phyloP scores from a whole-genome alignment of 2,329 filamentous ascomycete genomes.

The Microascus cirrosus region DNA sequence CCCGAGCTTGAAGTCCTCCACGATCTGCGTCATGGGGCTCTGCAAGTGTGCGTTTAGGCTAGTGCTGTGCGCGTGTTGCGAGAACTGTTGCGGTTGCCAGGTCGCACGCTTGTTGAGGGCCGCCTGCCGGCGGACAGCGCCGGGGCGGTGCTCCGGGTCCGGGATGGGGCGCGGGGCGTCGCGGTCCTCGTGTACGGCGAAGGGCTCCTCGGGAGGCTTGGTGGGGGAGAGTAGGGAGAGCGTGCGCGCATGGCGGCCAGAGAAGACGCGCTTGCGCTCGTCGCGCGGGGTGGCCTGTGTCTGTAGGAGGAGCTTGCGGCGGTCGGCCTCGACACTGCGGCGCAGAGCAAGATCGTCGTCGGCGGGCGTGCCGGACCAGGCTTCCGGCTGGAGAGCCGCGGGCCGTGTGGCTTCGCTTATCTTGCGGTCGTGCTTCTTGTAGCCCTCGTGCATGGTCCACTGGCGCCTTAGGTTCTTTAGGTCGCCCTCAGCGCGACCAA shows the following conservation, averaged over 20 bases:
- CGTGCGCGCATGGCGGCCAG: conserved; percentile 49
- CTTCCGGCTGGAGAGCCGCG: conserved; percentile 8
- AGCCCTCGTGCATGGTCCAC: conserved; percentile 68
- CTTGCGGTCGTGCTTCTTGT: conserved; percentile 55
- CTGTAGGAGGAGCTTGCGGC: conserved; percentile 54
- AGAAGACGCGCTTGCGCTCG: conserved; percentile 53
- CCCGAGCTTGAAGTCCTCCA: conserved; percentile 80
- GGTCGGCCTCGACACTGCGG: conserved; percentile 54
- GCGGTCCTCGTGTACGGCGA: conserved; percentile 22
- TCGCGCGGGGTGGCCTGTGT: conserved; percentile 32
- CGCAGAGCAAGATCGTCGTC: conserved; percentile 26
- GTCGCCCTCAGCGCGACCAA: conserved; percentile 71
- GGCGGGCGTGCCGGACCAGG: conserved; percentile 13
- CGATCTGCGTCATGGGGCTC: conserved; percentile 60
- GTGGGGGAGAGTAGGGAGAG: conserved; percentile 74
- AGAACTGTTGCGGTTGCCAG: conserved; percentile 42
- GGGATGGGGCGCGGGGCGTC: conserved; percentile 25
- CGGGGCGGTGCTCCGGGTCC: neutral
- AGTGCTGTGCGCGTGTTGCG: neutral
- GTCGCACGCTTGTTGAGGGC: conserved; percentile 44
- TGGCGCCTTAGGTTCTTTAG: conserved; percentile 69
- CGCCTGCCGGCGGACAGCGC: conserved; percentile 15
- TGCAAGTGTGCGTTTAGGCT: neutral
- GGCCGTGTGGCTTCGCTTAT: neutral
- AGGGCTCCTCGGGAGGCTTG: conserved; percentile 25